Percentiles rank a stretch among this genome's conserved stretches.
Conservation (phyloP, 2,329 filamentous ascomycete genomes). For the Stachybotrys chlorohalonatus region DNA sequence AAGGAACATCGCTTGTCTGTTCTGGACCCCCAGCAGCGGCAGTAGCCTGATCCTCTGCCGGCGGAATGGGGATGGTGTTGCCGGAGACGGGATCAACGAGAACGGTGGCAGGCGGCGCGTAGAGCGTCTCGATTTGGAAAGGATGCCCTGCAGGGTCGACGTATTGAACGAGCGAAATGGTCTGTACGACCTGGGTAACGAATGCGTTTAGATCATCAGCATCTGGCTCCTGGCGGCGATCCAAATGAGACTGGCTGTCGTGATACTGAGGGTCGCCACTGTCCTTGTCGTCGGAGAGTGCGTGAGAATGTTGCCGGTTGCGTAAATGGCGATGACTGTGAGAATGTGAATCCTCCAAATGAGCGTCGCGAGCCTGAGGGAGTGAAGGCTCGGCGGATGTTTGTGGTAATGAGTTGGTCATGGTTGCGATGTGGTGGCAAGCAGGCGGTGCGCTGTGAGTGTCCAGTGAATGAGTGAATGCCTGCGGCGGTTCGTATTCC, state of each 20-base stretch:
- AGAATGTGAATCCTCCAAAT: conserved; percentile 11
- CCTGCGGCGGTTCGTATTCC: conserved; percentile 1
- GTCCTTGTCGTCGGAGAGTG: conserved; percentile 9
- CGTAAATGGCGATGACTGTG: conserved; percentile 12
- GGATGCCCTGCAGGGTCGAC: conserved; percentile 39
- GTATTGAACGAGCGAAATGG: conserved; percentile 44
- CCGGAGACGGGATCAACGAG: conserved; percentile 25
- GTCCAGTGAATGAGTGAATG: background rate
- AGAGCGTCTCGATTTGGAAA: conserved; percentile 33
- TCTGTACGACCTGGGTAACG: conserved; percentile 41
- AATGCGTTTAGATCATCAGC: conserved; percentile 11
- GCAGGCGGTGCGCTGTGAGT: conserved; percentile 5
- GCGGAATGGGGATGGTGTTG: conserved; percentile 24
- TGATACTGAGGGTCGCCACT: conserved; percentile 4
- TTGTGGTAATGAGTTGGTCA: conserved; percentile 19
- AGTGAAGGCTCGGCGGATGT: conserved; percentile 25
- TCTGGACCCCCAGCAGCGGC: conserved; percentile 12
- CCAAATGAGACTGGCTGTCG: background rate
- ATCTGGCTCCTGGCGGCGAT: conserved; percentile 8
- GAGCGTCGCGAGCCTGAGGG: conserved; percentile 22
- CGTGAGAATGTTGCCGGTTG: conserved; percentile 7
- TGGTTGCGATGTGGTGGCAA: conserved; percentile 8
- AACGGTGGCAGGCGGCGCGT: conserved; percentile 27
- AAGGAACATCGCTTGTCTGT: conserved; percentile 12
- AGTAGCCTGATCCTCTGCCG: conserved; percentile 12